Evolutionary conservation across 495 filamentous ascomycete genomes (phyloP).

Genomic region (Pseudotulostoma volvatum): DNA sequence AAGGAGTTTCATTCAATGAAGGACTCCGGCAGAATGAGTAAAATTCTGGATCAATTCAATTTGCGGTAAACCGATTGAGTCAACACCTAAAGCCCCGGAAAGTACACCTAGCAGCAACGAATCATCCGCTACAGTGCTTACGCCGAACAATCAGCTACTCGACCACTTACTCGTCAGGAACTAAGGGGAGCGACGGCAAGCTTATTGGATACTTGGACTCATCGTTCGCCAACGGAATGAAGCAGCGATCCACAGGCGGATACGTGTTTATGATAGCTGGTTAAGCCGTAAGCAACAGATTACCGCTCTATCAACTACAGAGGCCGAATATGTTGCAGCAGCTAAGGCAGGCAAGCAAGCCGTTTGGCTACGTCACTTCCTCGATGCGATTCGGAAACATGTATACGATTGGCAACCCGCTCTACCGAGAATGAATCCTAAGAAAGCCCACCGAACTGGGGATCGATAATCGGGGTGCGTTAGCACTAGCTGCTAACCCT

Average conservation of each 20-base stretch:
- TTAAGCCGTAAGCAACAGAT: slow-evolving; percentile 6
- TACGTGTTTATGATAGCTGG: slow-evolving; percentile 9
- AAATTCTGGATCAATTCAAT: neutral
- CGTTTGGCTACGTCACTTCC: slow-evolving; percentile 4
- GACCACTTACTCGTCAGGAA: neutral
- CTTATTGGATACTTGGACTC: slow-evolving; percentile 1
- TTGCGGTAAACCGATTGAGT: neutral
- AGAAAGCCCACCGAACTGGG: slow-evolving; percentile 2
- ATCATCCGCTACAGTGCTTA: neutral
- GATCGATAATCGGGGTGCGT: slow-evolving; percentile 7
- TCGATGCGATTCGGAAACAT: slow-evolving; percentile 1
- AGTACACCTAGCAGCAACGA: neutral
- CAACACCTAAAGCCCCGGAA: neutral
- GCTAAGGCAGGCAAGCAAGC: no score
- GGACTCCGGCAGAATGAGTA: neutral
- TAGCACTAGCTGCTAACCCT: slow-evolving; percentile 7
- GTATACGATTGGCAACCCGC: neutral
- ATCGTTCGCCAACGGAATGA: slow-evolving; percentile 1
- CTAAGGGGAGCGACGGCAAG: neutral
- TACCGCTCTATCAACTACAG: slow-evolving; percentile 3
- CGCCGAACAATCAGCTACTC: neutral
- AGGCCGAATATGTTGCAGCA: slow-evolving; percentile 6
- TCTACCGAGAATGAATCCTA: neutral
- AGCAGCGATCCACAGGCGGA: slow-evolving; percentile 4
- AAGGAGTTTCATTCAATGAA: neutral